Evolutionary conservation across 1,284 basidiomycete species (phyloP).

Genomic region (Melampsora abietis-canadensis): DNA sequence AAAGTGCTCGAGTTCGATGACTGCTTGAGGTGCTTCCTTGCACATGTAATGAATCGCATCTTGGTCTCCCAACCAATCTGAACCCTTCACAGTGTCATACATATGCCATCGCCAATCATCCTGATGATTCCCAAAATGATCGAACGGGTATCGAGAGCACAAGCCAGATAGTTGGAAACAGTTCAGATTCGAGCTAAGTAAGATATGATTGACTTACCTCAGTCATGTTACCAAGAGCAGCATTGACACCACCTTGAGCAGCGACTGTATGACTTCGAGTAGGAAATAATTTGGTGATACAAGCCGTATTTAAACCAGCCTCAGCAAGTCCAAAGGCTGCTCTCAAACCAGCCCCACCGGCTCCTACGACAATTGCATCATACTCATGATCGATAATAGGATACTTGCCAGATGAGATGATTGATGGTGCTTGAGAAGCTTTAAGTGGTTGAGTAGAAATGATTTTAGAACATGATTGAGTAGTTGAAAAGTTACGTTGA

Average conservation of each 20-base stretch:
- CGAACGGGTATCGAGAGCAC: neutral
- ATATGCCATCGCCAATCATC: constrained; percentile 99
- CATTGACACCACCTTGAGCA: constrained; percentile 99
- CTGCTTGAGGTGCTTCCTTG: constrained; percentile 86
- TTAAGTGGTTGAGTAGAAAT: constrained; percentile 73
- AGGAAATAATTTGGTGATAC: constrained; percentile 97
- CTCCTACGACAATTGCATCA: constrained; percentile 57
- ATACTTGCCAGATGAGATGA: constrained; percentile 66
- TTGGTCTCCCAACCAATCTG: constrained; percentile 99
- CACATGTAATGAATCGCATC: constrained; percentile 99
- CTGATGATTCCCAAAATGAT: neutral
- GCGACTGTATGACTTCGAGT: constrained; percentile 98
- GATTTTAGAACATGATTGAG: constrained; percentile 57
- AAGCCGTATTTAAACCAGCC: constrained; percentile 82
- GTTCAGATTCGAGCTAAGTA: neutral
- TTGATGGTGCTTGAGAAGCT: constrained; percentile 73
- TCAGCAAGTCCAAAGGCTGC: constrained; percentile 99
- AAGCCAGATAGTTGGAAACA: neutral
- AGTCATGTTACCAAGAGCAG: constrained; percentile 97
- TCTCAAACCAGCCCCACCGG: constrained; percentile 94
- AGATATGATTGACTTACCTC: constrained; percentile 59
- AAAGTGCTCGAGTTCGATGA: constrained; percentile 97
- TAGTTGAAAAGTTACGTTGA: constrained; percentile 48
- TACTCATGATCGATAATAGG: constrained; percentile 86
- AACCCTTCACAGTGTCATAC: constrained; percentile 81